phyloP scores from a whole-genome alignment of 2,329 filamentous ascomycete species.

The Plenodomus lindquistii region DNA sequence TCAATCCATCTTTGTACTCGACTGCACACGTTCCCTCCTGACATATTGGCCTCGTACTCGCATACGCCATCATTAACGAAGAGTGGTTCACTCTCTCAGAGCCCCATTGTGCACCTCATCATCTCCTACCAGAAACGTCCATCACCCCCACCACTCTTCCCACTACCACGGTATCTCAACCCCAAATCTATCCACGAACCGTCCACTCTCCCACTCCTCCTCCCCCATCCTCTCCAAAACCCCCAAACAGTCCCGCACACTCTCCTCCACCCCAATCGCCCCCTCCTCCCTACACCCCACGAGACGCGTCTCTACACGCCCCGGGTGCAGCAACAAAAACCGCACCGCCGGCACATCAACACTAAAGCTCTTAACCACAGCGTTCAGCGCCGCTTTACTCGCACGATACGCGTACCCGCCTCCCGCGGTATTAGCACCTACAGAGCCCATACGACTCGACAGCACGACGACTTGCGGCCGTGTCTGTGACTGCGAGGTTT shows the following conservation, averaged over 20 bases:
- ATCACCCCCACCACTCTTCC: background rate
- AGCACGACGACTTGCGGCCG: conserved; percentile 47
- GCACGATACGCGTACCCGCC: conserved; percentile 54
- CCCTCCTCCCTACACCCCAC: conserved; percentile 52
- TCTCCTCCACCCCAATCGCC: conserved; percentile 49
- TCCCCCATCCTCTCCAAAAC: conserved; percentile 44
- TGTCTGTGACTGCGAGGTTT: background rate
- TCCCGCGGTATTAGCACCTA: conserved; percentile 46
- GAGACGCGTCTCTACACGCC: conserved; percentile 51
- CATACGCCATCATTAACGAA: no score
- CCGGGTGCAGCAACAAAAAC: conserved; percentile 52
- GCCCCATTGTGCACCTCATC: background rate
- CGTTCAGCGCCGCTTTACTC: conserved; percentile 53
- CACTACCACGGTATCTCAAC: conserved; percentile 51
- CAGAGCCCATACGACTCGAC: conserved; percentile 51
- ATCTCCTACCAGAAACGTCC: no score
- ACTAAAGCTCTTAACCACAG: conserved; percentile 49
- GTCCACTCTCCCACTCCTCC: conserved; percentile 43
- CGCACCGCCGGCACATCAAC: conserved; percentile 49
- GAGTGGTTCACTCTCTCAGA: no score
- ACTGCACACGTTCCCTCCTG: no score
- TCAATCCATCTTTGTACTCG: no score
- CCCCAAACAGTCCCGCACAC: conserved; percentile 43
- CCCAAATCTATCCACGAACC: conserved; percentile 51
- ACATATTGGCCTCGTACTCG: no score